Evolutionary conservation across 129 eudicot species (phyloP), one percentile per base, ranked within the genome.

Genomic region (Oenanthe sinensis): DNA sequence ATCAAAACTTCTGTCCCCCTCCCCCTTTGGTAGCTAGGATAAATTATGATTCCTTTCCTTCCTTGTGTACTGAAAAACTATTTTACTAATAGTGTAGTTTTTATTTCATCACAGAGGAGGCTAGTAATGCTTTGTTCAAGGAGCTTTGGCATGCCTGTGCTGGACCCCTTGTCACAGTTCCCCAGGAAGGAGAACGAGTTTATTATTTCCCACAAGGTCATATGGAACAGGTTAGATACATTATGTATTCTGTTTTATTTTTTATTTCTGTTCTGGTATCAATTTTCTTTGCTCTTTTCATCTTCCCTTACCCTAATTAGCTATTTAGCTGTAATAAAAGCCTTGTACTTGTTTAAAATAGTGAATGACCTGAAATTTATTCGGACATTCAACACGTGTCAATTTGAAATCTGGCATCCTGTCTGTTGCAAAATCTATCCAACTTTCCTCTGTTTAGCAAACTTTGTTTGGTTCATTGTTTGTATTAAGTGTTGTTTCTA

Each of bases 91-190:
- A 60, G 19, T 68, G 26, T 43, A 22, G 65, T 36, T 82, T 65
- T 26, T 74, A 71, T 81, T 85, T 68, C 7, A 12, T 46, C 30
- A 3, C 86, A 82, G 91, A 87, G 74, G 40, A 84, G 43, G 16
- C 52, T 45, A 76, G 78, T 77, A 91, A 86, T 60, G 91, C 85
- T 45, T 67, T 91, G 76, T 88, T 83, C 84, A 94, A 88, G 85
- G 93, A 94, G 83, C 86, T 94, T 22, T 94, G 98, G 98, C 91
- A 89, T 87, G 91, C 93, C 49, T 94, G 98, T 81, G 98, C 98
- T 78, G 98, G 98, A 42, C 96, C 98, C 43, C 92, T 91, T 72
- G 98, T 88, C 77, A 86, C 58, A 46, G 91, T 94, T 72, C 98
- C 98, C 30, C 87, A 93, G 84, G 89, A 89, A 83, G 98, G 93